These are phyloP conservation scores for Annulohypoxylon maeteangense DNA, from an alignment of 495 filamentous ascomycete genomes.

Conservation along the genomic window DNA sequence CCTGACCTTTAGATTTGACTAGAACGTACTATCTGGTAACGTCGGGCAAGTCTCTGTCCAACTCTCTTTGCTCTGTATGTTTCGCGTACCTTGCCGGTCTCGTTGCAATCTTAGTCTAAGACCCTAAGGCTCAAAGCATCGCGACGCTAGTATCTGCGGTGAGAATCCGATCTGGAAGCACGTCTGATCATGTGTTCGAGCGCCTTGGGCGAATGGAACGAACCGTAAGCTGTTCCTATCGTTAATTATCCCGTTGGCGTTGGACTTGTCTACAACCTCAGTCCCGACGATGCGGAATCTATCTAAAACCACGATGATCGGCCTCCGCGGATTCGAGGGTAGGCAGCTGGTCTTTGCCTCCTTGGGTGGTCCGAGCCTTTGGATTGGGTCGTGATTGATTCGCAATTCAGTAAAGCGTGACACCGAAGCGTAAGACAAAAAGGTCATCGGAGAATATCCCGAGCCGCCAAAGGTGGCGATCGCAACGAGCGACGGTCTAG, in stretches of 20 bases:
- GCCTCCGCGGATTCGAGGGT: slow-evolving; percentile 8
- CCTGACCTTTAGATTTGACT: slow-evolving; percentile 5
- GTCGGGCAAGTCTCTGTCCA: slow-evolving; percentile 29
- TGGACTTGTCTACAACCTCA: slow-evolving; percentile 17
- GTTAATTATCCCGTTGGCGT: slow-evolving; percentile 9
- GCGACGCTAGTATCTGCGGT: slow-evolving; percentile 26
- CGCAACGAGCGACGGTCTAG: slow-evolving; percentile 9
- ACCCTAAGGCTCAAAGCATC: background rate
- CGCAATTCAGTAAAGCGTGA: background rate
- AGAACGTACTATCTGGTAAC: slow-evolving; percentile 11
- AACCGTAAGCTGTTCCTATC: background rate
- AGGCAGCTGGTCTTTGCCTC: slow-evolving; percentile 18
- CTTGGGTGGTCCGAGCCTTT: slow-evolving; percentile 20
- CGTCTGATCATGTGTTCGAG: slow-evolving; percentile 32
- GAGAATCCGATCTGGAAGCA: slow-evolving; percentile 34
- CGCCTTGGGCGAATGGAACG: slow-evolving; percentile 17
- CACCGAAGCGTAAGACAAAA: slow-evolving; percentile 13
- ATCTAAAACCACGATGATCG: slow-evolving; percentile 22
- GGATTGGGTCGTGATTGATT: slow-evolving; percentile 12
- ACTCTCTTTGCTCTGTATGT: slow-evolving; percentile 24
- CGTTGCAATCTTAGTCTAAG: slow-evolving; percentile 9
- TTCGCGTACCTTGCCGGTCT: slow-evolving; percentile 33
- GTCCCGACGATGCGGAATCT: slow-evolving; percentile 26
- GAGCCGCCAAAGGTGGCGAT: slow-evolving; percentile 20
- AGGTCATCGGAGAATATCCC: slow-evolving; percentile 30